Conservation (phyloP, 2,329 filamentous ascomycete genomes). For the Xylaria sp. region DNA sequence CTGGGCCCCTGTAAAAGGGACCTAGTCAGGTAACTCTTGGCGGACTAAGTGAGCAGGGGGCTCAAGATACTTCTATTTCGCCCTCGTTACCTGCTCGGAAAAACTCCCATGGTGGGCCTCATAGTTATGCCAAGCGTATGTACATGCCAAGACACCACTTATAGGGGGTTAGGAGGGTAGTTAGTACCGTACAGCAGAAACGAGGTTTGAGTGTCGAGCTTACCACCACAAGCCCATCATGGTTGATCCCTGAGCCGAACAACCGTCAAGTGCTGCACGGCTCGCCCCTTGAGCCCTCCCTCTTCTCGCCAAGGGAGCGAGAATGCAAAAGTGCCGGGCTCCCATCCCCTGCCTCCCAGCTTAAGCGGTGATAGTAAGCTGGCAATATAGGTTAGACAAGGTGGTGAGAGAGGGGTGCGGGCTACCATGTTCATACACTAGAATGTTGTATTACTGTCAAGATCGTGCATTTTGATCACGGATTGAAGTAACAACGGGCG, state of each 20-base stretch:
- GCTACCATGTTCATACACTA: background rate
- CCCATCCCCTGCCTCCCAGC: background rate
- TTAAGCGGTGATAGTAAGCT: background rate
- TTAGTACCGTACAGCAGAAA: background rate
- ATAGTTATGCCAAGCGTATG: too few species aligned
- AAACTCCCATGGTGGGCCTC: too few species aligned
- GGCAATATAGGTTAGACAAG: background rate
- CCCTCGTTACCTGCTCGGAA: too few species aligned
- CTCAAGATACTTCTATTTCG: too few species aligned
- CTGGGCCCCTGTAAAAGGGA: too few species aligned
- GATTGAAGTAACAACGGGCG: too few species aligned
- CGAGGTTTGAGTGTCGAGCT: background rate
- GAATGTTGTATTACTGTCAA: too few species aligned
- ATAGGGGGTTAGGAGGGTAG: too few species aligned
- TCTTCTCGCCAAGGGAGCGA: background rate
- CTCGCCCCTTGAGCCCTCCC: background rate
- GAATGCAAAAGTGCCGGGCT: constrained; percentile 9
- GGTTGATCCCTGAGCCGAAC: background rate
- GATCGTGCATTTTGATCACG: too few species aligned
- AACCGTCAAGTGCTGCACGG: constrained; percentile 2
- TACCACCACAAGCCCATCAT: background rate
- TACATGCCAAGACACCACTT: too few species aligned
- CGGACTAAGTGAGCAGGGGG: too few species aligned
- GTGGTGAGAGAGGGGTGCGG: background rate
- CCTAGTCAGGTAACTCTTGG: too few species aligned